phyloP scores from a whole-genome alignment of 2,329 filamentous ascomycete genomes.

The Hypoxylon sp. region DNA sequence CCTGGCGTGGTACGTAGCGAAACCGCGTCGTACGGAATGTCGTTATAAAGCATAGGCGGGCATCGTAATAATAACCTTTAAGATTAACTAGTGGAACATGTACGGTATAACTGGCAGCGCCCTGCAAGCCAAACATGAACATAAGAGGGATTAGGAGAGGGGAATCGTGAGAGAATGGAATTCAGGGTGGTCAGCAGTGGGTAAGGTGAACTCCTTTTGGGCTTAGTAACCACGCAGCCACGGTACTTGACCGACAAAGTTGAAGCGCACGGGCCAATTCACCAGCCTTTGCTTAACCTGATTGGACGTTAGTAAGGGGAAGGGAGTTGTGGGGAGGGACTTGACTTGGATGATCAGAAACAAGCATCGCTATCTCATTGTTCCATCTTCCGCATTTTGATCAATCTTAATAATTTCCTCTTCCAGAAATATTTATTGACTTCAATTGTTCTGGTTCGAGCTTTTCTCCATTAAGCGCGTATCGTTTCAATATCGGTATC shows the following conservation, averaged over 20 bases:
- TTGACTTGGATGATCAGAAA: constrained; percentile 32
- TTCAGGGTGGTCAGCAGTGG: constrained; percentile 16
- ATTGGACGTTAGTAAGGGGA: constrained; percentile 37
- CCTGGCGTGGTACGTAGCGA: background rate
- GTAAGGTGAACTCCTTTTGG: constrained; percentile 30
- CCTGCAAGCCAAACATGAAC: background rate
- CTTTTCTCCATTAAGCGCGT: constrained; percentile 18
- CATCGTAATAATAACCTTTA: background rate
- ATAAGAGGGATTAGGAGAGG: background rate
- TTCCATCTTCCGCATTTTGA: constrained; percentile 36
- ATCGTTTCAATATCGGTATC: constrained; percentile 30
- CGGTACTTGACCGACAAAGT: constrained; percentile 13
- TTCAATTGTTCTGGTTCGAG: constrained; percentile 3
- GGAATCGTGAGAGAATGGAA: background rate
- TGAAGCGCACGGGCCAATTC: constrained; percentile 1
- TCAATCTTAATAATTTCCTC: constrained; percentile 24
- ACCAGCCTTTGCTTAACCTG: constrained; percentile 8
- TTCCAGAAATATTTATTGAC: constrained; percentile 7
- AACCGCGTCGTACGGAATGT: background rate
- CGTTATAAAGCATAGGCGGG: background rate
- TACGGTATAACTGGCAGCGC: too few species aligned
- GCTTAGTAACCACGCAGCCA: background rate
- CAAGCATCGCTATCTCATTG: constrained; percentile 41
- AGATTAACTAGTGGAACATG: background rate
- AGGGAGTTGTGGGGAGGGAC: constrained; percentile 24